phyloP scores from a whole-genome alignment of 1,139 yeast genomes.

The Meyerozyma carpophila region DNA sequence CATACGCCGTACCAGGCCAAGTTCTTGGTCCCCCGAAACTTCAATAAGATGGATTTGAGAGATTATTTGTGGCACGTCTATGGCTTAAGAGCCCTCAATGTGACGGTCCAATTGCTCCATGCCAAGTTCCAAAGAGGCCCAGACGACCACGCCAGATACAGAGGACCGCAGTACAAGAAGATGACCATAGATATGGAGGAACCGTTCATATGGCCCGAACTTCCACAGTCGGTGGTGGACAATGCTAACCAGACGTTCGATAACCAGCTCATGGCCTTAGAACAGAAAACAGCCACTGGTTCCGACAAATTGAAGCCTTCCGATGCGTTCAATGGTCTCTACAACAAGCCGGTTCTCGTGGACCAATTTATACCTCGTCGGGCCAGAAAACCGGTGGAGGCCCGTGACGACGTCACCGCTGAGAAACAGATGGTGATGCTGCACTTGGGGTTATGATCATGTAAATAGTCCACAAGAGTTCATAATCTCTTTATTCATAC shows the following conservation, averaged over 20 bases:
- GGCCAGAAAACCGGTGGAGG: slow-evolving; percentile 36
- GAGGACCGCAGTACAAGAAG: slow-evolving; percentile 80
- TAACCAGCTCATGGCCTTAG: slow-evolving; percentile 24
- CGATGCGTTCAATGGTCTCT: slow-evolving; percentile 71
- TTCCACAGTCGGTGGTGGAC: slow-evolving; percentile 28
- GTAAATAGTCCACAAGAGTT: slow-evolving; percentile 4
- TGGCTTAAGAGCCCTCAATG: slow-evolving; percentile 80
- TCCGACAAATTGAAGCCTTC: slow-evolving; percentile 67
- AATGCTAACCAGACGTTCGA: slow-evolving; percentile 17
- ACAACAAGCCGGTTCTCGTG: slow-evolving; percentile 67
- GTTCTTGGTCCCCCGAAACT: slow-evolving; percentile 84
- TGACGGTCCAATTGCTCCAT: slow-evolving; percentile 80
- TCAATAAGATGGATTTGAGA: slow-evolving; percentile 85
- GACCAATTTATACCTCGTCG: slow-evolving; percentile 63
- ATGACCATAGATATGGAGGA: slow-evolving; percentile 94
- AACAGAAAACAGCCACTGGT: slow-evolving; percentile 39
- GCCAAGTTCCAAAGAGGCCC: slow-evolving; percentile 61
- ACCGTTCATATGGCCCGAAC: slow-evolving; percentile 91
- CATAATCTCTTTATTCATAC: neutral
- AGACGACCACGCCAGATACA: slow-evolving; percentile 63
- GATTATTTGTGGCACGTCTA: slow-evolving; percentile 87
- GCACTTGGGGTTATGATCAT: slow-evolving; percentile 15
- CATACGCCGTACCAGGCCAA: slow-evolving; percentile 96
- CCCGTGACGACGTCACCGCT: slow-evolving; percentile 28
- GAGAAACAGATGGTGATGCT: slow-evolving; percentile 28